Percentiles rank a stretch among this genome's conserved stretches.
Evolutionary conservation across 495 filamentous ascomycete genomes (phyloP).

Genomic region (Xylaria scruposa): DNA sequence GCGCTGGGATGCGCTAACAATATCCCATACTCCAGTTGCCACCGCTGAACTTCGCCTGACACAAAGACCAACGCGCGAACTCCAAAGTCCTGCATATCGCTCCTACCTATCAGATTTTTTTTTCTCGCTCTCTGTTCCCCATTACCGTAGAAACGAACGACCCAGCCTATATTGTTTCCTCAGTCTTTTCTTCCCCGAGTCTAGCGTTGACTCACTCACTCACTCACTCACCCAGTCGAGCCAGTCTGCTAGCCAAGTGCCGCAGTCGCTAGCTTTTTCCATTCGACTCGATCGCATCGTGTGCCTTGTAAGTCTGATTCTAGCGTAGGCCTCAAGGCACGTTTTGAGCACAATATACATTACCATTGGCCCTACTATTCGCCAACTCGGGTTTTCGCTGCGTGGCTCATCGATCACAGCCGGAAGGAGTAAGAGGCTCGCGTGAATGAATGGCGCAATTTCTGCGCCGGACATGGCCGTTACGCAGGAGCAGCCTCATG

Average conservation of each 20-base stretch:
- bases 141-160: background rate
- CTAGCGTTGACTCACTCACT: slow-evolving; percentile 26
- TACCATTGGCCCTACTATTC: background rate
- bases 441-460: slow-evolving; percentile 8
- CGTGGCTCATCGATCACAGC: background rate
- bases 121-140: background rate
- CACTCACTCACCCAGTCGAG: background rate
- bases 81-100: slow-evolving; percentile 20
- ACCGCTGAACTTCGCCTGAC: slow-evolving; percentile 24
- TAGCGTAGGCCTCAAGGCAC: slow-evolving; percentile 13
- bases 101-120: slow-evolving; percentile 24
- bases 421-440: background rate
- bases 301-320: background rate
- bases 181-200: background rate
- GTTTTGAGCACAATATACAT: background rate
- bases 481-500: slow-evolving; percentile 21
- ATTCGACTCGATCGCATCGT: background rate
- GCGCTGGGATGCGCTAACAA: background rate
- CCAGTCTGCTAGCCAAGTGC: background rate
- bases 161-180: background rate
- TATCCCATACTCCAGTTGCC: background rate
- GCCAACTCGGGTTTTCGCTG: background rate
- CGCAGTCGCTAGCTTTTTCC: background rate
- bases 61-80: slow-evolving; percentile 1
- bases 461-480: slow-evolving; percentile 19